phyloP scores from a whole-genome alignment of 1,284 basidiomycete genomes.

The Apiotrichum montevideense region DNA sequence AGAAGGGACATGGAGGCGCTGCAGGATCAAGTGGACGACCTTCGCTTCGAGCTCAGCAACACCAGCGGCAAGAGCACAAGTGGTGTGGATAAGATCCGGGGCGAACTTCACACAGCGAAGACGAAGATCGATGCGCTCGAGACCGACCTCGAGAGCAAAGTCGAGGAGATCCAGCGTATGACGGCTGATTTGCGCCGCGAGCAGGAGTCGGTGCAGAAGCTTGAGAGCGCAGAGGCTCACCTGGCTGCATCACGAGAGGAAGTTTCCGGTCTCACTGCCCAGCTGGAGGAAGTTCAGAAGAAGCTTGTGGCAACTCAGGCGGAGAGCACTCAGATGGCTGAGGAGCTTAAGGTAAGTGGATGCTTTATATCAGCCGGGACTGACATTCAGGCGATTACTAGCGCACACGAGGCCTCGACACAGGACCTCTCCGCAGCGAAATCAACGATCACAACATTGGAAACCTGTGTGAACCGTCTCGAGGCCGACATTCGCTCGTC shows the following conservation, averaged over 20 bases:
- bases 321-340: neutral
- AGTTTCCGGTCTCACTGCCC: no score
- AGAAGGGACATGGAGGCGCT: slow-evolving; percentile 33
- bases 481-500: slow-evolving; percentile 2
- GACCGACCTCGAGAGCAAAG: slow-evolving; percentile 4
- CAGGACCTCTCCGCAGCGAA: no score
- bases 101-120: slow-evolving; percentile 2
- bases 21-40: slow-evolving; percentile 36
- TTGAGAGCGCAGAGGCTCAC: no score
- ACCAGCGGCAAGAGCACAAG: slow-evolving; percentile 13
- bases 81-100: slow-evolving; percentile 25
- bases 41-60: slow-evolving; percentile 38
- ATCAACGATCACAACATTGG: neutral
- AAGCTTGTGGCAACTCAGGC: no score
- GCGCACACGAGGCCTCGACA: no score
- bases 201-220: no score
- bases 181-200: no score
- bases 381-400: no score
- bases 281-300: no score
- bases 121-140: neutral
- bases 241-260: no score
- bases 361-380: no score
- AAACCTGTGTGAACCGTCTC: slow-evolving; percentile 1
- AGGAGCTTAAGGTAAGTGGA: no score
- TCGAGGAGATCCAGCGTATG: slow-evolving; percentile 1